Conservation (phyloP, 2,329 filamentous ascomycete genomes). For the Neopestalotiopsis clavispora region DNA sequence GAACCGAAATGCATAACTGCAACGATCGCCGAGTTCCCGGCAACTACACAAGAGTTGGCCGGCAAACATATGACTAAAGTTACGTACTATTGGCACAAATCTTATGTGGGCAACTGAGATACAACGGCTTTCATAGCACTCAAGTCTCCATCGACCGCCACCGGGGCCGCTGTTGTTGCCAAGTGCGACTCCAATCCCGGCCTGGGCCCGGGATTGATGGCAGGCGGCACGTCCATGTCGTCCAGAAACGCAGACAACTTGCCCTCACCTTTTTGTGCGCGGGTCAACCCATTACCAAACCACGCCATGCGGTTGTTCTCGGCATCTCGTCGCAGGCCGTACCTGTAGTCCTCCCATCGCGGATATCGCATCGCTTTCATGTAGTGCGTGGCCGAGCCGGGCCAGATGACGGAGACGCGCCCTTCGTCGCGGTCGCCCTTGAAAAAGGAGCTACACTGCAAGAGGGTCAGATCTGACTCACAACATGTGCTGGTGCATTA, state of each 20-base stretch:
- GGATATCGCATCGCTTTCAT: background rate
- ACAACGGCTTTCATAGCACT: background rate
- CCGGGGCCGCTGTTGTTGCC: background rate
- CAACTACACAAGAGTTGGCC: too few species aligned
- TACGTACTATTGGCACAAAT: too few species aligned
- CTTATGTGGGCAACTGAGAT: background rate
- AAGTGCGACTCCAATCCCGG: background rate
- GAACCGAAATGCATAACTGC: too few species aligned
- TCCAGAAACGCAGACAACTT: background rate
- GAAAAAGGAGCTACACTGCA: background rate
- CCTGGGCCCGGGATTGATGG: background rate
- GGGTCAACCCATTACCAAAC: background rate
- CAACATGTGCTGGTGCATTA: too few species aligned
- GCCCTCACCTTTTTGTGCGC: background rate
- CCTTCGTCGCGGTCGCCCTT: background rate
- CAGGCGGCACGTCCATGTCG: background rate
- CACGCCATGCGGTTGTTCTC: background rate
- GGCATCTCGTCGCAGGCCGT: background rate
- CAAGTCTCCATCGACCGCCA: background rate
- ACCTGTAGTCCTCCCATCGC: conserved; percentile 7
- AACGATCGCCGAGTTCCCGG: too few species aligned
- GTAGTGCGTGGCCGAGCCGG: background rate
- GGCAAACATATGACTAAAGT: too few species aligned
- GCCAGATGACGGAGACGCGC: background rate
- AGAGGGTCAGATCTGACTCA: too few species aligned